Evolutionary conservation across 129 eudicot species (phyloP), one percentile per base, ranked within the genome.

Genomic region (Artemisia argyi): DNA sequence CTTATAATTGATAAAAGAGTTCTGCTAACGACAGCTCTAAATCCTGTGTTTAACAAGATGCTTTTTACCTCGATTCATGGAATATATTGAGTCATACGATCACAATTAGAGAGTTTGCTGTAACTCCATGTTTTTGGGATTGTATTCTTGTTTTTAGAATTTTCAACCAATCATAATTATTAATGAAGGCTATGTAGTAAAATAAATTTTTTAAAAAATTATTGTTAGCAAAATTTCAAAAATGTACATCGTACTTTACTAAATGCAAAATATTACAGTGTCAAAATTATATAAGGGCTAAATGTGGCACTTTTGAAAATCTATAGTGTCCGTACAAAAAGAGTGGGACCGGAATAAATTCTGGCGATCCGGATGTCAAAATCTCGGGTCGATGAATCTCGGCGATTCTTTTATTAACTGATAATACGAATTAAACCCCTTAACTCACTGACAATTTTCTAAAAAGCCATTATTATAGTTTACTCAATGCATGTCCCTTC

Each of bases 371-470:
- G 61, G 20, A 47, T 51, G 73, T 69, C 73, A 69, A 8, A 16
- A 69, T 69, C 52, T 42, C 64, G 64, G 74, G 74, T 69, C 30
- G 63, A 35, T 30, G 74, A 53, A 69, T 52, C 73, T 68, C 61
- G 73, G 73, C 61, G 61, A 48, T 50, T 65, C 18, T 30, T 54
- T 54, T 28, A 69, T 28, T 69, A 69, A 32, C n/a, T 35, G 0
- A 4, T 51, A 53, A 53, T 69, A 54, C 62, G 53, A 56, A 11
- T 54, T 54, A 69, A 69, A 69, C 74, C 74, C 65, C 28, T 30
- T 42, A 18, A 4, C 12, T 69, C 18, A 28, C 52, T 12, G 55
- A n/a, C 3, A 35, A 69, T 53, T 69, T 17, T 53, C 74, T 3
- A 4, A 6, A 69, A 54, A 54, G 53, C 53, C 74, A 54, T 52